These are phyloP conservation scores for Leccinum rimulosum DNA, from an alignment of 768 basidiomycete genomes.

Conservation along the genomic window DNA sequence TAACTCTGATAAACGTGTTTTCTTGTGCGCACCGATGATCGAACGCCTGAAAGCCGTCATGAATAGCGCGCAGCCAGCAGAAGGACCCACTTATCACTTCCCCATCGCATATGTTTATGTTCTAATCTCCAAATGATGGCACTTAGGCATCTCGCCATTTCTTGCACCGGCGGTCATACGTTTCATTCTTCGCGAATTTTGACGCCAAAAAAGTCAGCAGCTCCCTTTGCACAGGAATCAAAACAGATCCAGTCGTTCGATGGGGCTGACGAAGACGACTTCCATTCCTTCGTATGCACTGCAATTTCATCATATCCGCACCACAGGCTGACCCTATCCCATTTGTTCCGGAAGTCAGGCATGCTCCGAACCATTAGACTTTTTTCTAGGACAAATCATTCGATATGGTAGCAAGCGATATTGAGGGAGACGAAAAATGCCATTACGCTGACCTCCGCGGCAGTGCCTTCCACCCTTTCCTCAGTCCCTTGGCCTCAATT, in stretches of 20 bases:
- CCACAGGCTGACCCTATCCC: not conserved
- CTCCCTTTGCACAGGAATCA: conserved; percentile 4
- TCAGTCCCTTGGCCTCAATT: conserved; percentile 67
- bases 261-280: conserved; percentile 7
- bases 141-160: not conserved
- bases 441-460: conserved; percentile 25
- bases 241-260: not conserved
- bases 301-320: conserved; percentile 1
- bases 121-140: conserved; percentile 8
- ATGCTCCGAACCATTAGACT: not conserved
- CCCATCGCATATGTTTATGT: not conserved
- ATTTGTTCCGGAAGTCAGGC: not conserved
- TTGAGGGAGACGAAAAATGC: conserved; percentile 3
- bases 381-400: conserved; percentile 1
- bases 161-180: not conserved
- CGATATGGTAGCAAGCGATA: conserved; percentile 4
- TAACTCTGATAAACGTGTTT: not conserved
- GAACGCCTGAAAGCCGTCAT: not conserved
- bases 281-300: conserved; percentile 19
- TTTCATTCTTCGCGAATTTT: not conserved
- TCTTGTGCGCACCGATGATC: not conserved
- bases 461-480: conserved; percentile 43
- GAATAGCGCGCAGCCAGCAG: not conserved
- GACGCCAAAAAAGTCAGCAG: not conserved
- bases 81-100: not conserved